phyloP scores from a whole-genome alignment of 768 basidiomycete species.

The Russula compacta region DNA sequence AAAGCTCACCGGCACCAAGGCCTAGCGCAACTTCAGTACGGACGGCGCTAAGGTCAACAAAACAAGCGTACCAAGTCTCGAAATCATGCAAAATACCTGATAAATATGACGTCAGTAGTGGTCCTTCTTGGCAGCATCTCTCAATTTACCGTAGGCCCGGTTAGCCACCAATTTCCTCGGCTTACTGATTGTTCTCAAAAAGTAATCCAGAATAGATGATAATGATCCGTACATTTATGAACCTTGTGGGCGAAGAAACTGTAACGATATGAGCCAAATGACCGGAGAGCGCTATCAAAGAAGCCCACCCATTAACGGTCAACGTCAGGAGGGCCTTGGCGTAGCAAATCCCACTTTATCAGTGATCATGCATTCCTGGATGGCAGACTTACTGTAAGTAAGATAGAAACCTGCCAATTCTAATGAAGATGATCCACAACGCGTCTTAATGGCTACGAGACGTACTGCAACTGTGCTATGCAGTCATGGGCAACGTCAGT shows the following conservation, averaged over 20 bases:
- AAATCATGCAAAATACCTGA: not conserved
- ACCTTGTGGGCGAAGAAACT: slow-evolving; percentile 13
- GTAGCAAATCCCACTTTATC: not conserved
- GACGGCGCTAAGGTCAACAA: not conserved
- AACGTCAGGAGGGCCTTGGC: not conserved
- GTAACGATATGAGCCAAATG: not conserved
- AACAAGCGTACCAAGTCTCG: not conserved
- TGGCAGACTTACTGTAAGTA: slow-evolving; percentile 2
- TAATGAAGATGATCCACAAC: not conserved
- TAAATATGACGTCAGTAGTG: not conserved
- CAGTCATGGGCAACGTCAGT: not conserved
- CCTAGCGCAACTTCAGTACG: not conserved
- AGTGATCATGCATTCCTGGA: not conserved
- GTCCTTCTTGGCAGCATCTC: not conserved
- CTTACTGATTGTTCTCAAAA: slow-evolving; percentile 6
- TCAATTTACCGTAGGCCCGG: not conserved
- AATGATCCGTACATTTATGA: slow-evolving; percentile 4
- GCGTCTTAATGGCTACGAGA: not conserved
- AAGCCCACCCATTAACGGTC: slow-evolving; percentile 12
- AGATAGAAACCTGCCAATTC: not conserved
- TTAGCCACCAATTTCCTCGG: slow-evolving; percentile 12
- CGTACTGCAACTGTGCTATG: slow-evolving; percentile 2
- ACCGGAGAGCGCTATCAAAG: not conserved
- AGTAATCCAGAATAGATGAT: not conserved
- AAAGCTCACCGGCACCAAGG: not conserved